Percentiles rank a stretch among this genome's conserved stretches.
Evolutionary conservation across 106 monocot genomes (phyloP).

Genomic region (Iris macrosiphon): DNA sequence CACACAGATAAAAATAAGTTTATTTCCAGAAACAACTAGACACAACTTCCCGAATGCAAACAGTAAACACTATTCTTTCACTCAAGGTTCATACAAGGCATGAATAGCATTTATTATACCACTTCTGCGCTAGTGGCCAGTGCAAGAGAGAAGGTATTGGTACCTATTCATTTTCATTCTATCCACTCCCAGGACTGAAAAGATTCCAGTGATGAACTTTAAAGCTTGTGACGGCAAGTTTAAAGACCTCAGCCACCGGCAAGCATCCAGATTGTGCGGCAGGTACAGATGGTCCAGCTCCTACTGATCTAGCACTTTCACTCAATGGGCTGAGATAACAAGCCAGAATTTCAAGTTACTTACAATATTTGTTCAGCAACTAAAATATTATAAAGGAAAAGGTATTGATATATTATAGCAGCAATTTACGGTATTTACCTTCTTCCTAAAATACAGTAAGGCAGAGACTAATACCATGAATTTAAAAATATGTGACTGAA

Average conservation of each 20-base stretch:
- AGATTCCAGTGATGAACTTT: slow-evolving; percentile 70
- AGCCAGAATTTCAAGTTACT: background rate
- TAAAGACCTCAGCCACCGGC: slow-evolving; percentile 54
- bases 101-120: background rate
- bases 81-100: background rate
- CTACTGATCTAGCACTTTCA: slow-evolving; percentile 50
- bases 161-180: slow-evolving; percentile 3
- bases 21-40: slow-evolving; percentile 1
- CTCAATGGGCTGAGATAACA: slow-evolving; percentile 52
- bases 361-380: background rate
- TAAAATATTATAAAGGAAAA: background rate
- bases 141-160: slow-evolving; percentile 16
- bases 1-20: background rate
- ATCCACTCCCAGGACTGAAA: slow-evolving; percentile 26
- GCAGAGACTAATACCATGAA: background rate
- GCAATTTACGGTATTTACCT: no score
- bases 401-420: background rate
- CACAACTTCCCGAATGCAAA: background rate
- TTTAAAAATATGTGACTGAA: no score
- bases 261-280: slow-evolving; percentile 48
- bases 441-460: background rate
- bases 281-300: slow-evolving; percentile 46
- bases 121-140: background rate
- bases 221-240: slow-evolving; percentile 48
- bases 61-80: no score